Conservation (phyloP, 2,329 filamentous ascomycete genomes). For the Colletotrichum neosansevieriae region DNA sequence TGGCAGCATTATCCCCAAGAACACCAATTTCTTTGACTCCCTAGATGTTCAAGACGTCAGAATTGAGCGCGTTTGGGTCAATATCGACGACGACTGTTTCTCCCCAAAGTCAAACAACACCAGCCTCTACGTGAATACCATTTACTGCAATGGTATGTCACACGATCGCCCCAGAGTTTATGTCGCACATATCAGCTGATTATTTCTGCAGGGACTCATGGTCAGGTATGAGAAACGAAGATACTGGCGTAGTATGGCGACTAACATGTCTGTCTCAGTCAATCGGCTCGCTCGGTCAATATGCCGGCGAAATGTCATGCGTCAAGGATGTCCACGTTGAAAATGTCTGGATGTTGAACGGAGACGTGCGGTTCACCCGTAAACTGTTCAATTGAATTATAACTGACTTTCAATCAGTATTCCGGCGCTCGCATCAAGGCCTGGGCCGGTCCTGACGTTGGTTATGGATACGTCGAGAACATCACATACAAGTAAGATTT, state of each 20-base stretch:
- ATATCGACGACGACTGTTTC: constrained; percentile 72
- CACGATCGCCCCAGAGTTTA: too few relatives aligned
- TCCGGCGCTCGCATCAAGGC: constrained; percentile 71
- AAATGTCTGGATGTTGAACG: constrained; percentile 67
- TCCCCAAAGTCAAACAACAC: constrained; percentile 70
- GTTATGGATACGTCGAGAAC: constrained; percentile 72
- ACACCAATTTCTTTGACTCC: constrained; percentile 73
- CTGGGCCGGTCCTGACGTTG: constrained; percentile 69
- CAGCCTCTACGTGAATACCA: constrained; percentile 68
- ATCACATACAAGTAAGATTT: constrained; percentile 62
- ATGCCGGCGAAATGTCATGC: constrained; percentile 64
- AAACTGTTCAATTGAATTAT: too few relatives aligned
- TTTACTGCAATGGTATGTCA: constrained; percentile 69
- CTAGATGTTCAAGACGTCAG: constrained; percentile 67
- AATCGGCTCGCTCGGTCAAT: constrained; percentile 71
- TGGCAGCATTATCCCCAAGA: constrained; percentile 62
- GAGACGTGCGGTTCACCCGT: constrained; percentile 43
- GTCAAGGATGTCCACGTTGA: constrained; percentile 70
- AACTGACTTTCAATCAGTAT: constrained; percentile 28
- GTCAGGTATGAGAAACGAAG: constrained; percentile 3
- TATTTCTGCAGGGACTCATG: constrained; percentile 42
- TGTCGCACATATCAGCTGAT: background rate
- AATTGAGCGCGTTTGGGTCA: constrained; percentile 62
- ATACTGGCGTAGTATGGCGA: constrained; percentile 54
- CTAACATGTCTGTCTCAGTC: constrained; percentile 47